These are phyloP conservation scores for Mycena floridula DNA, from an alignment of 768 basidiomycete genomes.

Conservation along the genomic window DNA sequence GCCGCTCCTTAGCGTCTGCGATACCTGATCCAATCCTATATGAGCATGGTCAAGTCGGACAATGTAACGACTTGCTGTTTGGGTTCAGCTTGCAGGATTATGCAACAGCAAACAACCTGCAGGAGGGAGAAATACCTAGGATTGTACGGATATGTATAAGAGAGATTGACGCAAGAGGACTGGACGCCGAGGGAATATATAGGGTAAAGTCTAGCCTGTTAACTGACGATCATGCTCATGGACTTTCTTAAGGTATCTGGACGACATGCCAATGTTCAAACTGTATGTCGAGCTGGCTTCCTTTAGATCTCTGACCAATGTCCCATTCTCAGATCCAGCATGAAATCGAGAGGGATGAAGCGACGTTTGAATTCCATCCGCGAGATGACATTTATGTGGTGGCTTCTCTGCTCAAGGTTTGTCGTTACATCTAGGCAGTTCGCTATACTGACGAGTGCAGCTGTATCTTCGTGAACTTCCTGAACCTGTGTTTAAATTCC, in stretches of 20 bases:
- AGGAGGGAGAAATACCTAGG: constrained; percentile 71
- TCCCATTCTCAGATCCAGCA: constrained; percentile 60
- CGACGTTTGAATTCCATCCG: constrained; percentile 63
- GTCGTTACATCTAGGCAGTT: background rate
- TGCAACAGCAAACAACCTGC: constrained; percentile 70
- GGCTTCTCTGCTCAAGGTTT: constrained; percentile 78
- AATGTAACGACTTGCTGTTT: constrained; percentile 85
- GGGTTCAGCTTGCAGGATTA: constrained; percentile 87
- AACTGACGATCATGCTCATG: constrained; percentile 3
- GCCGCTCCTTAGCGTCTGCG: constrained; percentile 55
- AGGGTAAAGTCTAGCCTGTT: constrained; percentile 40
- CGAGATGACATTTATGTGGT: constrained; percentile 82
- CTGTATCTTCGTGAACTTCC: constrained; percentile 82
- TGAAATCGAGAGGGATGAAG: constrained; percentile 82
- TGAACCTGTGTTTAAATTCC: constrained; percentile 82
- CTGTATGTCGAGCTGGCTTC: constrained; percentile 51
- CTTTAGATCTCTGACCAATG: too few species aligned
- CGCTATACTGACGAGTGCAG: constrained; percentile 27
- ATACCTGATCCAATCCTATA: constrained; percentile 72
- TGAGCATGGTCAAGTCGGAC: constrained; percentile 73
- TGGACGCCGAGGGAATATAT: constrained; percentile 78
- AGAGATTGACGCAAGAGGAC: constrained; percentile 76
- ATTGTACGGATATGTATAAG: constrained; percentile 76
- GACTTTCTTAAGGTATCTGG: constrained; percentile 59
- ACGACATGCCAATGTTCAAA: constrained; percentile 77